Percentiles rank a stretch among this genome's conserved stretches.
These are phyloP conservation scores for Diaporthe citrichinensis DNA, from an alignment of 2,329 filamentous ascomycete genomes.

Conservation along the genomic window DNA sequence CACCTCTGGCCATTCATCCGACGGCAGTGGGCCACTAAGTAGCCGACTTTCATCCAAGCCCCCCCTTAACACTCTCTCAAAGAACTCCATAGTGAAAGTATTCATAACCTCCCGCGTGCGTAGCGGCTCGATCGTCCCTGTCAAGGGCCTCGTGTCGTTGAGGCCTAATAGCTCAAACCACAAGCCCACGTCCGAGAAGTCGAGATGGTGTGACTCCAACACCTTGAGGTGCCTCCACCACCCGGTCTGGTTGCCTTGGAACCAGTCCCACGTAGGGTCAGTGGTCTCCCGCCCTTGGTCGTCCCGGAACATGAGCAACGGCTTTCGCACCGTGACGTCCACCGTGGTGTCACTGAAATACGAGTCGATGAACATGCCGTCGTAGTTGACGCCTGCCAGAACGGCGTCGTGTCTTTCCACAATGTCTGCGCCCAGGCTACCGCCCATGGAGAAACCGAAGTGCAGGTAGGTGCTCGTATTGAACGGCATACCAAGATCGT, in stretches of 20 bases:
- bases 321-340: not conserved
- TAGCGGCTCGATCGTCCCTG: not conserved
- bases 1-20: not conserved
- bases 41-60: not conserved
- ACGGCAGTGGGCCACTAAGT: not conserved
- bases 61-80: not conserved
- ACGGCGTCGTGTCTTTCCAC: not conserved
- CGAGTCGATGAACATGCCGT: not conserved
- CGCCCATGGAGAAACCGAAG: constrained; percentile 4
- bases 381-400: not conserved
- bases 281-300: not conserved
- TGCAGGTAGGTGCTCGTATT: constrained; percentile 1
- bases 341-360: not conserved
- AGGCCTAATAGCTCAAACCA: not conserved
- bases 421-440: not conserved
- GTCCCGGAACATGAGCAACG: not conserved
- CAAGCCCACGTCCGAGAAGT: constrained; percentile 16
- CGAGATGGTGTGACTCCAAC: not conserved
- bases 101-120: not conserved
- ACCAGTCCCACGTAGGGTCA: not conserved
- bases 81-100: not conserved
- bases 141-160: not conserved
- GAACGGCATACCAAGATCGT: not conserved
- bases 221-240: not conserved
- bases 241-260: not conserved